Conservation (phyloP, 2,329 filamentous ascomycete species). For the Cladophialophora bantiana region DNA sequence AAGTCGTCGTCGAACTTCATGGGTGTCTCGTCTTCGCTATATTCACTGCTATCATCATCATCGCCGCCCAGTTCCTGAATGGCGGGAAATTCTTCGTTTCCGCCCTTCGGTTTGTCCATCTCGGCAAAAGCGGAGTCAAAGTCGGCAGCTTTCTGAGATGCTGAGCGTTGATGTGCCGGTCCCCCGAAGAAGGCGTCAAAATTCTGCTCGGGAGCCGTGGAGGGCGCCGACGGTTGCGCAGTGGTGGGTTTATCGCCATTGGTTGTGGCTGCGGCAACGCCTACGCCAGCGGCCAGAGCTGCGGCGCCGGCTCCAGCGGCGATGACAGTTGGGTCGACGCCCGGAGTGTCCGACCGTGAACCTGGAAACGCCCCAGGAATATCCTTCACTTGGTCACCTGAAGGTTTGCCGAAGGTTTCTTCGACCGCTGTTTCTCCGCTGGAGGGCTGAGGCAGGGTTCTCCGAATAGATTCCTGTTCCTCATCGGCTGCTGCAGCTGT, state of each 20-base stretch:
- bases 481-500: constrained; percentile 37
- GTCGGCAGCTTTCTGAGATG: constrained; percentile 55
- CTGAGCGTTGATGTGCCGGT: constrained; percentile 52
- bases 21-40: constrained; percentile 70
- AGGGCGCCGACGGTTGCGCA: constrained; percentile 21
- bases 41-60: constrained; percentile 81
- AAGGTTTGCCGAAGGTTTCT: constrained; percentile 34
- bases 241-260: constrained; percentile 23
- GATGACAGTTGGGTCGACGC: constrained; percentile 17
- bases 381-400: constrained; percentile 32
- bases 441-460: constrained; percentile 32
- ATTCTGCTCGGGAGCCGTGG: constrained; percentile 42
- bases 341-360: constrained; percentile 38
- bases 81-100: constrained; percentile 82
- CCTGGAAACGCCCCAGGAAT: constrained; percentile 61
- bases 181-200: constrained; percentile 57
- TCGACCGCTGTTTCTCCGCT: constrained; percentile 20
- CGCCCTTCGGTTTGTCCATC: constrained; percentile 51
- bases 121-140: constrained; percentile 57
- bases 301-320: constrained; percentile 30
- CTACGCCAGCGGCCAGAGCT: constrained; percentile 25
- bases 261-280: constrained; percentile 15
- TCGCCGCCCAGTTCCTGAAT: constrained; percentile 73
- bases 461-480: constrained; percentile 39
- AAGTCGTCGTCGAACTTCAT: constrained; percentile 92